phyloP scores from a whole-genome alignment of 768 basidiomycete genomes.

The Wakefieldia striispora region DNA sequence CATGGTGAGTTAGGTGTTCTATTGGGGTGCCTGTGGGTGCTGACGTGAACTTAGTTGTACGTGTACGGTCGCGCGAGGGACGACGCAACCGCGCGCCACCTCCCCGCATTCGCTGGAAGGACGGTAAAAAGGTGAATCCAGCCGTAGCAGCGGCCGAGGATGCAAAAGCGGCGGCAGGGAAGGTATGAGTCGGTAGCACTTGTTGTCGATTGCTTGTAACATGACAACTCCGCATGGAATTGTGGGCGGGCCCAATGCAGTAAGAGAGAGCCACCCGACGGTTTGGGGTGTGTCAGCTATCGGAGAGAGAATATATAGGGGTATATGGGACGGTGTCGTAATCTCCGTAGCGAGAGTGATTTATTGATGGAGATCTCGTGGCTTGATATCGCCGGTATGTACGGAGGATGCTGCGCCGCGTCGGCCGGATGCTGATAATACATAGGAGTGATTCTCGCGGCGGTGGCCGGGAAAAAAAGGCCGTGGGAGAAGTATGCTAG shows the following conservation, averaged over 20 bases:
- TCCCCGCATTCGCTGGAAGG: constrained; percentile 93
- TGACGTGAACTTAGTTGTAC: constrained; percentile 70
- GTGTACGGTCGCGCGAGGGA: constrained; percentile 93
- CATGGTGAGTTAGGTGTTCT: constrained; percentile 56
- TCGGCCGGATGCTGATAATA: constrained; percentile 19
- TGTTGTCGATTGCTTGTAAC: too few species aligned
- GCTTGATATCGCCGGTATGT: constrained; percentile 12
- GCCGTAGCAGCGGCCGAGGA: constrained; percentile 93
- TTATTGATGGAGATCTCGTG: not conserved
- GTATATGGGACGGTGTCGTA: too few species aligned
- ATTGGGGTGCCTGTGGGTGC: not conserved
- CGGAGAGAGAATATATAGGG: constrained; percentile 4
- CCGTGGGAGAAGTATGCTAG: not conserved
- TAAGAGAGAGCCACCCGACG: too few species aligned
- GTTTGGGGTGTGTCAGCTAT: too few species aligned
- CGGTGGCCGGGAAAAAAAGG: not conserved
- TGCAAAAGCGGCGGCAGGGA: constrained; percentile 60
- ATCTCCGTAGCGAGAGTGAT: too few species aligned
- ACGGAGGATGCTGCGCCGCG: constrained; percentile 17
- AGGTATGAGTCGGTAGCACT: constrained; percentile 38
- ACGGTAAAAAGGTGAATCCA: constrained; percentile 94
- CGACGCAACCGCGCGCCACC: constrained; percentile 98
- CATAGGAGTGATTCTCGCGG: constrained; percentile 18
- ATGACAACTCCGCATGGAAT: too few species aligned
- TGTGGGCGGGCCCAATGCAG: too few species aligned